Conservation (phyloP, 139 green algal species). For the Pseudopediastrum boryanum region DNA sequence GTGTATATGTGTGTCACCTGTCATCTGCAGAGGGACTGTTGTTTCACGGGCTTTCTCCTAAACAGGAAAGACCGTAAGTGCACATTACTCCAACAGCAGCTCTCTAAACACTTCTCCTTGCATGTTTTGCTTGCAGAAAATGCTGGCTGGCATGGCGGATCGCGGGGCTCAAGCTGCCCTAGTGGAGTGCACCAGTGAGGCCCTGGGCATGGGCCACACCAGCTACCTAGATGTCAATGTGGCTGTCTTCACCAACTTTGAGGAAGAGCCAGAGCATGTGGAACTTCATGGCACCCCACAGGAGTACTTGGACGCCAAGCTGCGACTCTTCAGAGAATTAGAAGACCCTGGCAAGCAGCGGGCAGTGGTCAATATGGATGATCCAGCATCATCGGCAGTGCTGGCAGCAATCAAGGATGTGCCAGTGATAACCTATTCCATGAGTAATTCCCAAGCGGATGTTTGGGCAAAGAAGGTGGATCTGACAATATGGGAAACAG, state of each 20-base stretch:
- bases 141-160: constrained; percentile 85
- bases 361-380: constrained; percentile 85
- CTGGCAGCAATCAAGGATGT: constrained; percentile 39
- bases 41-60: no score
- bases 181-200: constrained; percentile 62
- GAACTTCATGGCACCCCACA: constrained; percentile 1
- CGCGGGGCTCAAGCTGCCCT: constrained; percentile 71
- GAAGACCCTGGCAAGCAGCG: constrained; percentile 66
- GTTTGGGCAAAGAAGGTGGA: constrained; percentile 70
- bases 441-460: constrained; percentile 68
- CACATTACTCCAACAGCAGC: constrained; percentile 38
- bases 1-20: no score
- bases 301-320: constrained; percentile 56
- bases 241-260: constrained; percentile 84
- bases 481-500: constrained; percentile 78
- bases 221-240: constrained; percentile 75
- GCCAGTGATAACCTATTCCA: constrained; percentile 74
- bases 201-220: neutral
- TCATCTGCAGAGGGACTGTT: no score
- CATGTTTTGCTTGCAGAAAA: constrained; percentile 64
- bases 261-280: neutral
- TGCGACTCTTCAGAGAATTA: constrained; percentile 66
- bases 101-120: constrained; percentile 9
- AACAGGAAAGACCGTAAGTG: no score
- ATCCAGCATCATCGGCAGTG: neutral